Base-by-base conservation (phyloP, 768 basidiomycete species). In the Gymnopilus dilepis region DNA sequence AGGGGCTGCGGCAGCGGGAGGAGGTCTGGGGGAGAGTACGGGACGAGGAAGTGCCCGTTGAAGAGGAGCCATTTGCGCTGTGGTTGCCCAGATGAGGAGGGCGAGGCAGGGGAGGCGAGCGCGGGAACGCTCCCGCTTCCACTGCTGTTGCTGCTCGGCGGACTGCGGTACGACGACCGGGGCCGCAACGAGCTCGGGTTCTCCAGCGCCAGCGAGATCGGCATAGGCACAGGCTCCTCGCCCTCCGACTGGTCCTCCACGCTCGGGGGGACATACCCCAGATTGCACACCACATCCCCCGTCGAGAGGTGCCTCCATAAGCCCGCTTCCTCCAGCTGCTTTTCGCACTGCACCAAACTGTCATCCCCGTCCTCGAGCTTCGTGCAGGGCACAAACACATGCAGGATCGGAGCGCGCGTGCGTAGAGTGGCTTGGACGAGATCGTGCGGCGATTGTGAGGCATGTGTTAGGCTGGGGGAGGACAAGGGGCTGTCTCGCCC, bases 201-300 rank as follows among this genome's bases (percentile, higher is more conserved):
- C 17, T 54, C 52, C 34, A 54, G 24, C 6, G 56, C 47, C 15
- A 65, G 37, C 4, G 56, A 33, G 31, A 37, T 8, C 21, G 26
- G 45, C 38, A 62, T 8, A 26, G 26, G 45, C 38, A 62, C 41
- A 19, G 55, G 43, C 56, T 63, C 59, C 53, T 67, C 69, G 30
- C 63, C 71, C 48, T 67, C 67, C 11, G 70, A 72, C 56, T 67
- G 67, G 57, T 74, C 72, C 9, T 74, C 74, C 57, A 74, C 66
- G 19, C 72, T 69, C 0, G 82, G 76, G 1, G 89, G 90, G 15
- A 94, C 79, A 67, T 86, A 92, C 6, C 92, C 92, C 47, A 94
- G 80, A 72, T 94, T 94, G 69, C 88, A 92, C 21, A 94, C 81
- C 37, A 93, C 74, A 66, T 94, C 92, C 0, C 92, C 92, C 0